Conservation (phyloP, 495 filamentous ascomycete species). For the Neurospora sp. region DNA sequence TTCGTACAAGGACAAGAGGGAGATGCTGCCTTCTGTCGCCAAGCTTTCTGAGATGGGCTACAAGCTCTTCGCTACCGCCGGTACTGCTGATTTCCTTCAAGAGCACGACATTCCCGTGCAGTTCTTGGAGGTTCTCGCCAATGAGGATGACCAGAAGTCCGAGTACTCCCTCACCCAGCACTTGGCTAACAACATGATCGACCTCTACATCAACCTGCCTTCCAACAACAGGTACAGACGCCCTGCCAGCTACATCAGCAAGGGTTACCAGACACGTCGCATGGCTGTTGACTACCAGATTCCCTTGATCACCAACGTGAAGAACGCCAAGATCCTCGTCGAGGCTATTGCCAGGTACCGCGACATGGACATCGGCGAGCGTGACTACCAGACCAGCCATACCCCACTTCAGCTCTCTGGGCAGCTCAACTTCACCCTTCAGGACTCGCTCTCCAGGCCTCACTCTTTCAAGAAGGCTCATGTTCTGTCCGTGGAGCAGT, state of each 20-base stretch:
- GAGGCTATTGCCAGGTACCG: conserved; percentile 88
- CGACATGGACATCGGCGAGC: conserved; percentile 64
- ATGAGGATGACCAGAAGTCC: conserved; percentile 70
- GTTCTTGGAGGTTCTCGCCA: conserved; percentile 74
- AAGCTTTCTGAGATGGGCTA: conserved; percentile 83
- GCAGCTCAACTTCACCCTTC: conserved; percentile 34
- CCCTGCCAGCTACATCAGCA: conserved; percentile 96
- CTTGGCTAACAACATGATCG: conserved; percentile 91
- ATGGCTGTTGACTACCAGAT: conserved; percentile 99
- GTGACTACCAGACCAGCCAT: conserved; percentile 86
- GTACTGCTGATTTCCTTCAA: conserved; percentile 90
- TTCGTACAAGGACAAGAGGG: conserved; percentile 93
- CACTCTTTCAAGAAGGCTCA: conserved; percentile 81
- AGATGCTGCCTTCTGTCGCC: conserved; percentile 86
- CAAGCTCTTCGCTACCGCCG: conserved; percentile 90
- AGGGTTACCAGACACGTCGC: conserved; percentile 85
- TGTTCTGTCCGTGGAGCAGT: conserved; percentile 82
- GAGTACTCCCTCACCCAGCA: conserved; percentile 95
- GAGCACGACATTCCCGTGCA: conserved; percentile 84
- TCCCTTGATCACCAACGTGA: conserved; percentile 94
- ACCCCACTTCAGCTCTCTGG: conserved; percentile 66
- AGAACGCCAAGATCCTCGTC: conserved; percentile 95
- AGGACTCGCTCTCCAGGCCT: conserved; percentile 57
- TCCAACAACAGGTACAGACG: conserved; percentile 94
- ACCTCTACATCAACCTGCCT: conserved; percentile 96